Percentiles rank a stretch among this genome's conserved stretches.
Evolutionary conservation across 257 asterid genomes (phyloP).

Genomic region (Solanum clarkiae): DNA sequence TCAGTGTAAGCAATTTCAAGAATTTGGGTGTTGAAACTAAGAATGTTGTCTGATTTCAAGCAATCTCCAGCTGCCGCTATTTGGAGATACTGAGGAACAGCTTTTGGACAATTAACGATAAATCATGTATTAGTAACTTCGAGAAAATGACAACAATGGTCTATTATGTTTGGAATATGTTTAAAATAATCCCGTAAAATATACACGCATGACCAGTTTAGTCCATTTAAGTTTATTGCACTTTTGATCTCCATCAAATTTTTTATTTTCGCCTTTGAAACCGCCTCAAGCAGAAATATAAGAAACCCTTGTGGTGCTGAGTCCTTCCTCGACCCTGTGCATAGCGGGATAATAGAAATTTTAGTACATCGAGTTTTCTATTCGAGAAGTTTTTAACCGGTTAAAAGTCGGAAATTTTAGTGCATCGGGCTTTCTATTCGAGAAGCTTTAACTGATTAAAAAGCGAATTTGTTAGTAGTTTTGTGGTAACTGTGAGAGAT

Average conservation of each 20-base stretch:
- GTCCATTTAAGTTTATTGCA: not conserved
- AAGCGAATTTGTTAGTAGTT: too few relatives aligned
- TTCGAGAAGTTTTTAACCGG: too few relatives aligned
- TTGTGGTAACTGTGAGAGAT: too few relatives aligned
- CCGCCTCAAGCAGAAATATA: too few relatives aligned
- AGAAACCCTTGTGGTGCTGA: accelerated
- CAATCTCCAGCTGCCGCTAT: not conserved
- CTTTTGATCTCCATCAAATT: not conserved
- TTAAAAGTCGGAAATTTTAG: too few relatives aligned
- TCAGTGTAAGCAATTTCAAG: not conserved
- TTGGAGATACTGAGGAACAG: not conserved
- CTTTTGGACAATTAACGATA: not conserved
- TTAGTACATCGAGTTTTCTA: too few relatives aligned
- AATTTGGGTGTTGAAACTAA: not conserved
- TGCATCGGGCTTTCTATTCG: too few relatives aligned
- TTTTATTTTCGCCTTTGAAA: not conserved
- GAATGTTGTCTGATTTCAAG: not conserved
- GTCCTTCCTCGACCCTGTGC: too few relatives aligned
- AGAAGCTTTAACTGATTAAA: too few relatives aligned
- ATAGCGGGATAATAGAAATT: too few relatives aligned
- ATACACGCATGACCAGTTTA: not conserved
- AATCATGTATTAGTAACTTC: not conserved
- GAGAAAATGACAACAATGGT: not conserved
- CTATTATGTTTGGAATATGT: not conserved
- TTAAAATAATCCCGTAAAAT: not conserved